Percentiles rank a stretch among this genome's conserved stretches.
Conservation (phyloP, 2,329 filamentous ascomycete species). For the Cordyceps cicadae region DNA sequence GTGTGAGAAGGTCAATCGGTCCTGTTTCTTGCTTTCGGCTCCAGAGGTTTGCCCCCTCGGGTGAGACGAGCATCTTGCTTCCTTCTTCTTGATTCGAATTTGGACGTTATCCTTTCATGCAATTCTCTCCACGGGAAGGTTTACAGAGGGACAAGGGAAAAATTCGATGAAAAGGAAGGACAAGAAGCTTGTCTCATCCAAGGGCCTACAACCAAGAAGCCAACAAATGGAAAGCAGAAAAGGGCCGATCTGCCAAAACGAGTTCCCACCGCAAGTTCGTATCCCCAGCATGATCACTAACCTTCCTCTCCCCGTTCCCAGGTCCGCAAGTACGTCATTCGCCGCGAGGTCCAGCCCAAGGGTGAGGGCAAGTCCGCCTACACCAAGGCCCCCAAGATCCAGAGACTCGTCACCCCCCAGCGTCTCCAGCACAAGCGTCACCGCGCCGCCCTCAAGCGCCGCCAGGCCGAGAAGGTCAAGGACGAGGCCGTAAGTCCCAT, state of each 20-base stretch:
- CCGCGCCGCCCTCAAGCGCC: slow-evolving; percentile 95
- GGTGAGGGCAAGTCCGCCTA: slow-evolving; percentile 95
- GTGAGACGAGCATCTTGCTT: slow-evolving; percentile 10
- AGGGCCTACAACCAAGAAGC: neutral
- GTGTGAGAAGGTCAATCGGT: slow-evolving; percentile 42
- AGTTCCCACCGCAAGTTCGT: neutral
- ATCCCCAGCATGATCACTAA: neutral
- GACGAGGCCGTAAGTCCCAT: slow-evolving; percentile 81
- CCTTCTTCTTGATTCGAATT: slow-evolving; percentile 7
- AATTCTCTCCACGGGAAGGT: neutral
- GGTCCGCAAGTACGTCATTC: slow-evolving; percentile 99
- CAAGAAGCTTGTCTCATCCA: slow-evolving; percentile 10
- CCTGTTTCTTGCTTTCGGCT: neutral
- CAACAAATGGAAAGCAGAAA: neutral
- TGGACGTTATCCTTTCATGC: neutral
- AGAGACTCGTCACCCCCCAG: slow-evolving; percentile 98
- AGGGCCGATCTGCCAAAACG: neutral
- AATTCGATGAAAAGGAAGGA: slow-evolving; percentile 4
- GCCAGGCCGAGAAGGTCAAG: slow-evolving; percentile 93
- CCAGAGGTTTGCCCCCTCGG: neutral
- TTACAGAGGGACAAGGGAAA: neutral
- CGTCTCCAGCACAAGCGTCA: slow-evolving; percentile 99
- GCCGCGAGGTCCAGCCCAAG: slow-evolving; percentile 95
- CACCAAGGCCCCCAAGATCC: slow-evolving; percentile 99
- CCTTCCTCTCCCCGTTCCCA: slow-evolving; percentile 30